Evolutionary conservation across 495 filamentous ascomycete genomes (phyloP).

Genomic region (Saxophila tyrrhenica): DNA sequence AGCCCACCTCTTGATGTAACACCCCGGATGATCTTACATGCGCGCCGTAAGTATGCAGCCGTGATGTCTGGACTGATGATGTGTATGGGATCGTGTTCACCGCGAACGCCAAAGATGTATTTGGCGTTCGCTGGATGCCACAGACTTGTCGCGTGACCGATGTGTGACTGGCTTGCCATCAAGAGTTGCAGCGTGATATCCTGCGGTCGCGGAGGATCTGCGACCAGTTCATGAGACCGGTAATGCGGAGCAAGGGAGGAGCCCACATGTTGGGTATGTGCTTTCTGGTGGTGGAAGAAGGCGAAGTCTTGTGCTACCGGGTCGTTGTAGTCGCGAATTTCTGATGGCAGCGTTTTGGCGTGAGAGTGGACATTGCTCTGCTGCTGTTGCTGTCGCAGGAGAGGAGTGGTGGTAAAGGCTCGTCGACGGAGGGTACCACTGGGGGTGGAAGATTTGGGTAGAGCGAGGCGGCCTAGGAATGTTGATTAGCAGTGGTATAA

Average conservation of each 20-base stretch:
- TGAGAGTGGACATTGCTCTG: background rate
- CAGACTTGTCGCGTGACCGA: slow-evolving; percentile 81
- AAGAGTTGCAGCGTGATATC: slow-evolving; percentile 86
- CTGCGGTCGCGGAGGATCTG: slow-evolving; percentile 58
- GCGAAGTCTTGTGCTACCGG: slow-evolving; percentile 13
- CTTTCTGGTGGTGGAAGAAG: slow-evolving; percentile 25
- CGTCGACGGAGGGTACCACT: slow-evolving; percentile 2
- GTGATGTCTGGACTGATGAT: slow-evolving; percentile 85
- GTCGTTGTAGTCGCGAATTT: slow-evolving; percentile 14
- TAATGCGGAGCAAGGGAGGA: slow-evolving; percentile 47
- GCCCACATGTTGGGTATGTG: slow-evolving; percentile 39
- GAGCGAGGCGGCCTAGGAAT: slow-evolving; percentile 15
- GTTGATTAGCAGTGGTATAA: background rate
- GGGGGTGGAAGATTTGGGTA: slow-evolving; percentile 9
- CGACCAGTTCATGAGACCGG: slow-evolving; percentile 53
- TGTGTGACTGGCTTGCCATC: slow-evolving; percentile 79
- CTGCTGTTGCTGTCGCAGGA: background rate
- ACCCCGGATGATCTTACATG: slow-evolving; percentile 77
- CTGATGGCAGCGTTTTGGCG: background rate
- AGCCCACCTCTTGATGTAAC: slow-evolving; percentile 72
- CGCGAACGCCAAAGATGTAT: slow-evolving; percentile 85
- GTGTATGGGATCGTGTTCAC: slow-evolving; percentile 57
- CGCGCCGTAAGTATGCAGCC: slow-evolving; percentile 76
- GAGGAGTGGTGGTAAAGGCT: background rate
- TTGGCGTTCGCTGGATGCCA: slow-evolving; percentile 94